Percentiles rank a stretch among this genome's conserved stretches.
These are phyloP conservation scores for Juncus effusus DNA, from an alignment of 176 grass and related monocot genomes.

Conservation along the genomic window DNA sequence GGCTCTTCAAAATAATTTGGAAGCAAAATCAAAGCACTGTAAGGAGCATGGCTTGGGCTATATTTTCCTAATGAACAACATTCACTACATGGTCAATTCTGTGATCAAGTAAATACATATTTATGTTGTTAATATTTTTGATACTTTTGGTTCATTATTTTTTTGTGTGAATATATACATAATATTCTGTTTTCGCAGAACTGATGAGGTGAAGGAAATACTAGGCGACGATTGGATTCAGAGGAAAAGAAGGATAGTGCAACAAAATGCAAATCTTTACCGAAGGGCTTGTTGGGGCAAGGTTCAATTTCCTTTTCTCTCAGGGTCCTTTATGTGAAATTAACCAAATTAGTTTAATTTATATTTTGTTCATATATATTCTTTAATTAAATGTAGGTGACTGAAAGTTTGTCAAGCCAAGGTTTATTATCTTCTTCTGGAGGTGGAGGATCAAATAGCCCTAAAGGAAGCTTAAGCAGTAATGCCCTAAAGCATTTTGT, in stretches of 20 bases:
- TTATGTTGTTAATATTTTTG: neutral
- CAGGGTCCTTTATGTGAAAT: neutral
- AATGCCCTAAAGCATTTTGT: slow-evolving; percentile 10
- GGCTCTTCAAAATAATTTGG: slow-evolving; percentile 55
- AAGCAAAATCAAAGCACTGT: slow-evolving; percentile 48
- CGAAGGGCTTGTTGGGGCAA: slow-evolving; percentile 59
- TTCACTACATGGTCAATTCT: slow-evolving; percentile 60
- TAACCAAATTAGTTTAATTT: slow-evolving; percentile 10
- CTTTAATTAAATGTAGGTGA: slow-evolving; percentile 28
- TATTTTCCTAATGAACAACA: slow-evolving; percentile 79
- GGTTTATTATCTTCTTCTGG: slow-evolving; percentile 44
- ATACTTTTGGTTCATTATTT: slow-evolving; percentile 6
- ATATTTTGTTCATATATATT: neutral
- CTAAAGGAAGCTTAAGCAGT: neutral
- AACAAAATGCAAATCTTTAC: slow-evolving; percentile 59
- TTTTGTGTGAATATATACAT: too few relatives aligned
- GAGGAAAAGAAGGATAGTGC: slow-evolving; percentile 52
- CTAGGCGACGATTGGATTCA: slow-evolving; percentile 72
- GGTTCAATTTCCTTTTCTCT: slow-evolving; percentile 34
- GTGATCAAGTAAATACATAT: slow-evolving; percentile 45
- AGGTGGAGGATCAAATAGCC: slow-evolving; percentile 17
- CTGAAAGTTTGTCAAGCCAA: slow-evolving; percentile 53
- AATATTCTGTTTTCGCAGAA: slow-evolving; percentile 34
- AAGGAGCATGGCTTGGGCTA: slow-evolving; percentile 39
- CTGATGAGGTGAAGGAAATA: slow-evolving; percentile 40